phyloP scores from a whole-genome alignment of 208 protist genomes.

The Histomonas meleagridis region DNA sequence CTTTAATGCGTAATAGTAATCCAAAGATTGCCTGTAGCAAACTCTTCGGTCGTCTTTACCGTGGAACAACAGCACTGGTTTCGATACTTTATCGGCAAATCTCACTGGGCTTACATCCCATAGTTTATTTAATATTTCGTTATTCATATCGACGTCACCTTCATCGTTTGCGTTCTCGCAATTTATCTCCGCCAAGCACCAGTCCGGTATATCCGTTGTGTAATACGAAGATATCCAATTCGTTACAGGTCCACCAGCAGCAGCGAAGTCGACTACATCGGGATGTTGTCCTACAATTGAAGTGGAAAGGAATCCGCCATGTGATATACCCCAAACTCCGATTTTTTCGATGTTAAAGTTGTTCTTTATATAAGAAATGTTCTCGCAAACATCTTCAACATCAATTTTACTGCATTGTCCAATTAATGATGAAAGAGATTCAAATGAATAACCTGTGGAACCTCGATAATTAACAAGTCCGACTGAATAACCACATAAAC shows the following conservation, averaged over 20 bases:
- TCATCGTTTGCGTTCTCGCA: neutral
- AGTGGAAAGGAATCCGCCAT: neutral
- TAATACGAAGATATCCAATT: neutral
- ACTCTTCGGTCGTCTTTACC: neutral
- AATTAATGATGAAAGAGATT: neutral
- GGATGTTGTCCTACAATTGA: neutral
- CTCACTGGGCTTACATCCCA: neutral
- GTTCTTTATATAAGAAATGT: neutral
- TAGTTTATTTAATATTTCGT: neutral
- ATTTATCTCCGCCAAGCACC: neutral
- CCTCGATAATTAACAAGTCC: neutral
- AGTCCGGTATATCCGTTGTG: slow-evolving; percentile 7
- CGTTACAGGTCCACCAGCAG: neutral
- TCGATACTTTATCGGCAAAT: neutral
- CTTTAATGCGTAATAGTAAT: slow-evolving; percentile 9
- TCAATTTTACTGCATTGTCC: neutral
- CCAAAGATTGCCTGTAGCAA: neutral
- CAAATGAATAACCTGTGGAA: neutral
- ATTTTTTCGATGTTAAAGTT: neutral
- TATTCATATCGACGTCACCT: neutral
- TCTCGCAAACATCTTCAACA: neutral
- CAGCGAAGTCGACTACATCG: neutral
- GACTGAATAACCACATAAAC: neutral
- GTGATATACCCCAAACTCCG: neutral
- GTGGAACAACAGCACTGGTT: neutral